A percentile compares a stretch with the other conserved stretches of the same genome.
phyloP scores from a whole-genome alignment of 768 basidiomycete species.

The Grammothele lineata region DNA sequence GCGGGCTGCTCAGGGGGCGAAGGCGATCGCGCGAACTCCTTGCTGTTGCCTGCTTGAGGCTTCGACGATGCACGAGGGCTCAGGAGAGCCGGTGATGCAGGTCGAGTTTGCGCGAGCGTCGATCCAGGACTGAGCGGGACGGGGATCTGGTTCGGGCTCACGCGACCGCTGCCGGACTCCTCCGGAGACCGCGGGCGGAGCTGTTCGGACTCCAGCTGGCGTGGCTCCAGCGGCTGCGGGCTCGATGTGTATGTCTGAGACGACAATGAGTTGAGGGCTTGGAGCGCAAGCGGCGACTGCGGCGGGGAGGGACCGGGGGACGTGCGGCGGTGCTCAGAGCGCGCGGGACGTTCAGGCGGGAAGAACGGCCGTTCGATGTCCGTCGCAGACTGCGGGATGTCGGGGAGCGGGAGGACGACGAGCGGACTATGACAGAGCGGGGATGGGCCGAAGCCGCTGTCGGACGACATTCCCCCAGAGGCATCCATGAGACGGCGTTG shows the following conservation, averaged over 20 bases:
- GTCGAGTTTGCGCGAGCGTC: constrained; percentile 13
- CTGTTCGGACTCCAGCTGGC: no score
- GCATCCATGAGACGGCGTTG: constrained; percentile 12
- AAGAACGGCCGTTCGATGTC: constrained; percentile 8
- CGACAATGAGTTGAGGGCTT: no score
- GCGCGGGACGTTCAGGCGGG: constrained; percentile 8
- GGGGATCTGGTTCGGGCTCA: background rate
- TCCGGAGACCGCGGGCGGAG: background rate
- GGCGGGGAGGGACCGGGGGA: constrained; percentile 2
- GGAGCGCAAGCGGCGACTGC: constrained; percentile 7
- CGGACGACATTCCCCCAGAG: constrained; percentile 7
- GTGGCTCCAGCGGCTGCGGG: background rate
- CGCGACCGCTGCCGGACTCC: background rate
- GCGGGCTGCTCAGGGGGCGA: constrained; percentile 7
- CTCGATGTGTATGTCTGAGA: no score
- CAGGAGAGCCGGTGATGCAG: no score
- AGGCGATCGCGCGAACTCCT: constrained; percentile 1
- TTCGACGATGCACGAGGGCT: constrained; percentile 1
- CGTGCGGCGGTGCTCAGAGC: constrained; percentile 3
- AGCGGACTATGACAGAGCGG: constrained; percentile 13
- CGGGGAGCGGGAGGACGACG: constrained; percentile 8
- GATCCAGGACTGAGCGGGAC: constrained; percentile 14
- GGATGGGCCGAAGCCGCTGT: constrained; percentile 12
- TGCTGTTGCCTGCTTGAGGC: constrained; percentile 2
- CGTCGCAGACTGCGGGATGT: constrained; percentile 9